Evolutionary conservation across 371 early-diverging fungal genomes (phyloP).

Genomic region (Basidiobolus meristosporus): DNA sequence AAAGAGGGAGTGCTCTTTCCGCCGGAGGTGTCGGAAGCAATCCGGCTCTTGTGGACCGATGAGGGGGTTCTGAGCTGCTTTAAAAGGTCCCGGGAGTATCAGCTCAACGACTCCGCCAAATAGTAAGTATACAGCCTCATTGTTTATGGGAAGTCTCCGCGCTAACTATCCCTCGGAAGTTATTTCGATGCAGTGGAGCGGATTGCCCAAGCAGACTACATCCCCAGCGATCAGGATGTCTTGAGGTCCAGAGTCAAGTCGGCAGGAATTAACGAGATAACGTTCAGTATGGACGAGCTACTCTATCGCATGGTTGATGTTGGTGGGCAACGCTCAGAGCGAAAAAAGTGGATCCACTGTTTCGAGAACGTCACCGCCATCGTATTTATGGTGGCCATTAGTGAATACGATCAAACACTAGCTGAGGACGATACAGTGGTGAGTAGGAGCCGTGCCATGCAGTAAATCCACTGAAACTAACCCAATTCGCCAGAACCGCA

Average conservation of each 20-base stretch:
- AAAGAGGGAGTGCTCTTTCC: constrained; percentile 16
- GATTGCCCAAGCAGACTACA: constrained; percentile 51
- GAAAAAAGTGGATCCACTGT: constrained; percentile 91
- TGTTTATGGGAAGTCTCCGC: neutral
- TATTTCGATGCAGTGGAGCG: constrained; percentile 85
- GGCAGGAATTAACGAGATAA: constrained; percentile 75
- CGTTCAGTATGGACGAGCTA: constrained; percentile 63
- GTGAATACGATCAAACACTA: constrained; percentile 90
- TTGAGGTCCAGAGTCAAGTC: constrained; percentile 72
- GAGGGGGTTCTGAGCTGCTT: constrained; percentile 60
- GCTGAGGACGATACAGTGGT: constrained; percentile 86
- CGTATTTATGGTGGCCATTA: constrained; percentile 83
- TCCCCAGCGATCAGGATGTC: constrained; percentile 81
- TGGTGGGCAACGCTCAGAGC: constrained; percentile 82
- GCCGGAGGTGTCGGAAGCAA: constrained; percentile 51
- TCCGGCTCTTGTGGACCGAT: constrained; percentile 73
- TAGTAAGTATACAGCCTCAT: constrained; percentile 35
- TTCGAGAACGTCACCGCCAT: constrained; percentile 94
- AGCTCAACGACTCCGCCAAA: constrained; percentile 73
- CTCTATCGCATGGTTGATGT: constrained; percentile 89
- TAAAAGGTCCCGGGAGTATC: constrained; percentile 69
- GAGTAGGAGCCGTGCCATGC: too few relatives aligned
- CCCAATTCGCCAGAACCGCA: constrained; percentile 25
- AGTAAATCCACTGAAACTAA: too few relatives aligned
- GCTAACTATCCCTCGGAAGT: constrained; percentile 8